Conservation (phyloP, 1,139 yeast species). For the Tardiomyces blankii region DNA sequence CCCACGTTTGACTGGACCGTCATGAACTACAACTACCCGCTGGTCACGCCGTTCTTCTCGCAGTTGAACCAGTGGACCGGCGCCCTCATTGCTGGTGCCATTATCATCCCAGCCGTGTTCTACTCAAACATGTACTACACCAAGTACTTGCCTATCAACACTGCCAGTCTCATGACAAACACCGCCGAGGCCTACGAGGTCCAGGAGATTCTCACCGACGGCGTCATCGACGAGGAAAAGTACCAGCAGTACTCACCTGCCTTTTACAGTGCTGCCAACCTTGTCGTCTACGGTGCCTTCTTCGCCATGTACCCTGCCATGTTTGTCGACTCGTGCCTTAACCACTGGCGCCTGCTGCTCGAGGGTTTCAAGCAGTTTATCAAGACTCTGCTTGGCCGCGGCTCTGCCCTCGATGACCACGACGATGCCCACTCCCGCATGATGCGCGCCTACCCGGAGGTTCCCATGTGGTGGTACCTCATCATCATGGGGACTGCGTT, state of each 20-base stretch:
- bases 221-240: not conserved
- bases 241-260: slow-evolving; percentile 21
- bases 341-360: slow-evolving; percentile 4
- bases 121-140: slow-evolving; percentile 42
- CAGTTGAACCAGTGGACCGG: slow-evolving; percentile 35
- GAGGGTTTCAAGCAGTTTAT: slow-evolving; percentile 3
- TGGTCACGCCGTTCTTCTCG: slow-evolving; percentile 38
- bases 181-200: slow-evolving; percentile 36
- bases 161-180: slow-evolving; percentile 38
- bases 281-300: slow-evolving; percentile 44
- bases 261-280: slow-evolving; percentile 43
- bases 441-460: slow-evolving; percentile 48
- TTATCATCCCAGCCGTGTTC: slow-evolving; percentile 35
- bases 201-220: slow-evolving; percentile 30
- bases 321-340: slow-evolving; percentile 28
- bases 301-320: slow-evolving; percentile 50
- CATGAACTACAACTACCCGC: slow-evolving; percentile 24
- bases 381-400: slow-evolving; percentile 1
- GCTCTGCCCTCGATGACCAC: slow-evolving; percentile 22
- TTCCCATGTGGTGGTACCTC: slow-evolving; percentile 50
- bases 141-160: slow-evolving; percentile 44
- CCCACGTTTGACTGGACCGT: slow-evolving; percentile 44
- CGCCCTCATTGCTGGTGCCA: slow-evolving; percentile 30
- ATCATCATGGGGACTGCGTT: slow-evolving; percentile 35
- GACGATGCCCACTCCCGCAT: slow-evolving; percentile 45